phyloP scores from a whole-genome alignment of 176 grass and related monocot species.

The Aegilops speltoides region DNA sequence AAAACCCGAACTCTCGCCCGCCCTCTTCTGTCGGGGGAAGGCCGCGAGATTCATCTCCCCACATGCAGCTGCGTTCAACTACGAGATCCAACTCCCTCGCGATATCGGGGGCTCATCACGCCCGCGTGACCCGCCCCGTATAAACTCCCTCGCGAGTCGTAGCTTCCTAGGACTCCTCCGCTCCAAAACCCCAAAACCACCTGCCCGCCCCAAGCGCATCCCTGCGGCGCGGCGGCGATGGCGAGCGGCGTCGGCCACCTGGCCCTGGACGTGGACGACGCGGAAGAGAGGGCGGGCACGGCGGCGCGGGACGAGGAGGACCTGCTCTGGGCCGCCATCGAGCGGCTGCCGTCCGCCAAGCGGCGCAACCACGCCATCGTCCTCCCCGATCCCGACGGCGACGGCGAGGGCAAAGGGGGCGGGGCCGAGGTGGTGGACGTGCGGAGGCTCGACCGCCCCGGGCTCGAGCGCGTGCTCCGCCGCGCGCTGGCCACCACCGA shows the following conservation, averaged over 20 bases:
- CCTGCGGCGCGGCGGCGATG: not conserved
- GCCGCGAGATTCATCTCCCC: too few relatives aligned
- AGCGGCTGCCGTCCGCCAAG: slow-evolving; percentile 47
- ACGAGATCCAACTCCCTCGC: not conserved
- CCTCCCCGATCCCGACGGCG: not conserved
- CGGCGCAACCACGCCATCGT: slow-evolving; percentile 49
- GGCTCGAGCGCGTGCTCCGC: slow-evolving; percentile 45
- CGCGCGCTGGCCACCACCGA: slow-evolving; percentile 57
- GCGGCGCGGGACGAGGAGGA: slow-evolving; percentile 43
- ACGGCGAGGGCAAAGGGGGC: too few relatives aligned
- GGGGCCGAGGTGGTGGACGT: slow-evolving; percentile 50
- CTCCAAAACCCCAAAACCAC: not conserved
- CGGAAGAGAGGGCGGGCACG: not conserved
- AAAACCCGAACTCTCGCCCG: not conserved
- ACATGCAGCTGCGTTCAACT: too few relatives aligned
- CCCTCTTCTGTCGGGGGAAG: too few relatives aligned
- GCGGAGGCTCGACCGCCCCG: slow-evolving; percentile 40
- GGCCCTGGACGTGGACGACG: slow-evolving; percentile 38
- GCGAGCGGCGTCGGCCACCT: slow-evolving; percentile 35
- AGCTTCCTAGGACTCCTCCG: not conserved
- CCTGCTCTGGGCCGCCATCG: slow-evolving; percentile 64
- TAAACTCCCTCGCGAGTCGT: not conserved
- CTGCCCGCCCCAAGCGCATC: not conserved
- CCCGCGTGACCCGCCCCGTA: not conserved
- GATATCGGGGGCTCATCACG: not conserved